Conservation (phyloP, 306 rosid species). For the Castanea crenata region DNA sequence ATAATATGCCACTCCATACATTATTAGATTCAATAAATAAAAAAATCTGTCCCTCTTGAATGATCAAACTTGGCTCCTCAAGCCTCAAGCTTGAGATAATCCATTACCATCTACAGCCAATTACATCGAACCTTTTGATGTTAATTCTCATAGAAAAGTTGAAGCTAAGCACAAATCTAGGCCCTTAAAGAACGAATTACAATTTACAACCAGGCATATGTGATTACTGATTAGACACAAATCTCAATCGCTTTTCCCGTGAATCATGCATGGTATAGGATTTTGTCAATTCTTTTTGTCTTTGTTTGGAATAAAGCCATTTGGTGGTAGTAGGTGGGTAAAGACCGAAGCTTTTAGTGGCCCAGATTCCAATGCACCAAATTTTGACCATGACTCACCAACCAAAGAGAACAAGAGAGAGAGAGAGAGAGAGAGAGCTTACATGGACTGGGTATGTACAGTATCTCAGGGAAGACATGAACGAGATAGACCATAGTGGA, state of each 20-base stretch:
- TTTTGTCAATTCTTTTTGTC: neutral
- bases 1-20: too few relatives aligned
- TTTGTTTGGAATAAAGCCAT: neutral
- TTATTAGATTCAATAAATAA: too few relatives aligned
- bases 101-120: neutral
- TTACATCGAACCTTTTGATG: neutral
- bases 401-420: neutral
- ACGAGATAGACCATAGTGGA: constrained; percentile 51
- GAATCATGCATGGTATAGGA: neutral
- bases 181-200: neutral
- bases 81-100: neutral
- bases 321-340: neutral
- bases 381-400: constrained; percentile 11
- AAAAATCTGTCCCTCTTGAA: too few relatives aligned
- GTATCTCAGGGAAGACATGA: constrained; percentile 63
- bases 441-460: constrained; percentile 72
- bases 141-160: neutral
- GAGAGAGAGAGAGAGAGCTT: constrained; percentile 16
- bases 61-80: neutral
- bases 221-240: neutral
- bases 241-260: neutral
- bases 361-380: constrained; percentile 5
- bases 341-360: neutral
- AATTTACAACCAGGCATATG: neutral
- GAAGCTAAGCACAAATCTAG: neutral